phyloP scores from a whole-genome alignment of 1,284 basidiomycete species.

The Trichosporon ovoides region DNA sequence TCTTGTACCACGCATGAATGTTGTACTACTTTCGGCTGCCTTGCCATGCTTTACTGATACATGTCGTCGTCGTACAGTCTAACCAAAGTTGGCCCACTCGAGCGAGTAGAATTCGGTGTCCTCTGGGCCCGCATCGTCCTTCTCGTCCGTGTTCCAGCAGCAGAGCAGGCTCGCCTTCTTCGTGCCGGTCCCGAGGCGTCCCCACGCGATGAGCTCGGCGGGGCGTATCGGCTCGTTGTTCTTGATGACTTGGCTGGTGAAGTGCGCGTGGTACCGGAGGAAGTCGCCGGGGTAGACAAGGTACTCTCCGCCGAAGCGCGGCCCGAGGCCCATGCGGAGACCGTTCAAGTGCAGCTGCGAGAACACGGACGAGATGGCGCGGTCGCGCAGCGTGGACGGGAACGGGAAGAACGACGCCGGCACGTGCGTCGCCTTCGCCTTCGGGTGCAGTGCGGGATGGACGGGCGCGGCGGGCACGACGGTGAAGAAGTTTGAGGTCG shows the following conservation, averaged over 20 bases:
- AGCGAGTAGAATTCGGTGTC: slow-evolving; percentile 69
- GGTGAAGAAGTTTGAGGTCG: slow-evolving; percentile 26
- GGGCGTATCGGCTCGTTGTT: slow-evolving; percentile 62
- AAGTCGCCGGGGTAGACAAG: slow-evolving; percentile 96
- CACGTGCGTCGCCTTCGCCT: slow-evolving; percentile 14
- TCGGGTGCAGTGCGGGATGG: slow-evolving; percentile 13
- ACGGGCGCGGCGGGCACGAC: slow-evolving; percentile 20
- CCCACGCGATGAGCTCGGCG: slow-evolving; percentile 91
- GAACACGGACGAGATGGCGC: slow-evolving; percentile 33
- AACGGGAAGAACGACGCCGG: slow-evolving; percentile 24
- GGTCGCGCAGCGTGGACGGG: slow-evolving; percentile 28
- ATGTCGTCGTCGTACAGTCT: slow-evolving; percentile 7
- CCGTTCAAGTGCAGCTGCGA: slow-evolving; percentile 30
- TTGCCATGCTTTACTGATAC: neutral
- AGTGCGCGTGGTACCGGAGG: slow-evolving; percentile 93
- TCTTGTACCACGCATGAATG: slow-evolving; percentile 2
- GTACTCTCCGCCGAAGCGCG: slow-evolving; percentile 84
- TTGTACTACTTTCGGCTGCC: neutral
- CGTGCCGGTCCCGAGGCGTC: slow-evolving; percentile 90
- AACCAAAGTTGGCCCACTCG: slow-evolving; percentile 91
- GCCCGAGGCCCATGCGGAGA: slow-evolving; percentile 57
- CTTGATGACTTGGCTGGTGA: slow-evolving; percentile 74
- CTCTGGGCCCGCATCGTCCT: slow-evolving; percentile 10
- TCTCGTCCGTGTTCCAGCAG: slow-evolving; percentile 63
- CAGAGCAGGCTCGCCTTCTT: slow-evolving; percentile 94